phyloP scores from a whole-genome alignment of 495 filamentous ascomycete species.

The Neurospora terricola region DNA sequence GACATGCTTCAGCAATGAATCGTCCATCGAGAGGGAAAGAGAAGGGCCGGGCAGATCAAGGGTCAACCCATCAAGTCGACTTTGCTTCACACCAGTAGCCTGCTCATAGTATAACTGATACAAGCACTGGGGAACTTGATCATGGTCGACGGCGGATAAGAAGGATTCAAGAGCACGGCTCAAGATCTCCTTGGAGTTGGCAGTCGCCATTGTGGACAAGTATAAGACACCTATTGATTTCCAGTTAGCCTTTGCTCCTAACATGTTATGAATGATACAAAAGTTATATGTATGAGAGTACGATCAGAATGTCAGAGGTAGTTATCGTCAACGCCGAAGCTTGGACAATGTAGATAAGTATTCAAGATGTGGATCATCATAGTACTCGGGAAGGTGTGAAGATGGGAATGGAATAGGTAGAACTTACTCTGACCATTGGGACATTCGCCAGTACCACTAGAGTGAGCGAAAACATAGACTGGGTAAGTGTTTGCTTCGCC shows the following conservation, averaged over 20 bases:
- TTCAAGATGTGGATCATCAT: slow-evolving; percentile 76
- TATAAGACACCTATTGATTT: slow-evolving; percentile 58
- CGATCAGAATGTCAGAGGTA: slow-evolving; percentile 86
- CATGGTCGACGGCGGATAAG: slow-evolving; percentile 30
- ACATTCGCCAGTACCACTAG: slow-evolving; percentile 83
- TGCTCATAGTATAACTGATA: slow-evolving; percentile 59
- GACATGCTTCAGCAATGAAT: slow-evolving; percentile 50
- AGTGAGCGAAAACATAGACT: slow-evolving; percentile 68
- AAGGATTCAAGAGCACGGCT: slow-evolving; percentile 46
- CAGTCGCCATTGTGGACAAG: slow-evolving; percentile 39
- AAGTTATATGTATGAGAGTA: slow-evolving; percentile 25
- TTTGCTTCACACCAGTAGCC: slow-evolving; percentile 12
- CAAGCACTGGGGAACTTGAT: slow-evolving; percentile 30
- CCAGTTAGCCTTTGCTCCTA: slow-evolving; percentile 35
- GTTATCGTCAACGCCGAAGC: slow-evolving; percentile 69
- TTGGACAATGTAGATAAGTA: slow-evolving; percentile 99
- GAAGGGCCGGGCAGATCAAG: slow-evolving; percentile 44
- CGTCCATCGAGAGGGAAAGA: slow-evolving; percentile 60
- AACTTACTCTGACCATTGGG: slow-evolving; percentile 77
- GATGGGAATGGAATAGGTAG: slow-evolving; percentile 5
- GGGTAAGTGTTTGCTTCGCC: slow-evolving; percentile 34
- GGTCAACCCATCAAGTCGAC: slow-evolving; percentile 19
- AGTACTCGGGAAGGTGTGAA: slow-evolving; percentile 20
- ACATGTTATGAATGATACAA: slow-evolving; percentile 1
- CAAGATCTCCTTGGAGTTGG: slow-evolving; percentile 33